phyloP scores from a whole-genome alignment of 1,139 yeast genomes.

The Candida anutae region DNA sequence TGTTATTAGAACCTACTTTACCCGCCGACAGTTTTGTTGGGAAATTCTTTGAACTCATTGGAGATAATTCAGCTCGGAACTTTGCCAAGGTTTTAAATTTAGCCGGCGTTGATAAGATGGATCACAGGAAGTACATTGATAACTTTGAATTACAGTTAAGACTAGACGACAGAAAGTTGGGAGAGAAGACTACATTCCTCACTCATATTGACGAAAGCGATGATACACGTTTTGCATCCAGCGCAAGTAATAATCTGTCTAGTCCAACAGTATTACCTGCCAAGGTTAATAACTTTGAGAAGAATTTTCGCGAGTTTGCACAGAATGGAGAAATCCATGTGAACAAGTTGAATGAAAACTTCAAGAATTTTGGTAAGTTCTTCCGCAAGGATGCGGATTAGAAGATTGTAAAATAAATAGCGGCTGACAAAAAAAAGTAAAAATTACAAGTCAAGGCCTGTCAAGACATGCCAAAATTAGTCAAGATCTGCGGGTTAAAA shows the following conservation, averaged over 20 bases:
- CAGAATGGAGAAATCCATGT: slow-evolving; percentile 48
- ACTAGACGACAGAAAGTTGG: slow-evolving; percentile 37
- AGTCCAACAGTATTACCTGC: slow-evolving; percentile 20
- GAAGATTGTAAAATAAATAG: too few species aligned
- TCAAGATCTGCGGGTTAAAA: slow-evolving; percentile 81
- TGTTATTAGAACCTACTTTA: slow-evolving; percentile 52
- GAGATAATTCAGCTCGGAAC: slow-evolving; percentile 56
- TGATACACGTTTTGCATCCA: slow-evolving; percentile 3
- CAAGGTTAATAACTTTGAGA: slow-evolving; percentile 47
- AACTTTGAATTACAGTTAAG: slow-evolving; percentile 52
- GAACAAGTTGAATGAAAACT: slow-evolving; percentile 51
- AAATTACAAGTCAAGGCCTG: not conserved
- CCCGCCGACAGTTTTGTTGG: slow-evolving; percentile 61
- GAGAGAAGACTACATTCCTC: slow-evolving; percentile 38
- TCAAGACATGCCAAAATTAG: slow-evolving; percentile 21
- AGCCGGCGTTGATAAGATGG: slow-evolving; percentile 47
- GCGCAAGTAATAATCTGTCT: slow-evolving; percentile 8
- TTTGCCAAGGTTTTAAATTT: slow-evolving; percentile 58
- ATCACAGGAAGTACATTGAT: slow-evolving; percentile 48
- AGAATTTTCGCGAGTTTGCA: slow-evolving; percentile 47
- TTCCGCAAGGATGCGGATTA: slow-evolving; percentile 39
- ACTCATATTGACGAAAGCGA: slow-evolving; percentile 13
- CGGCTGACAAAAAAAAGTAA: not conserved
- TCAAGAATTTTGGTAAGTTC: slow-evolving; percentile 50
- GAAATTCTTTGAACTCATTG: slow-evolving; percentile 58